Conservation (phyloP, 192 early-diverging fungal species). For the Irineochytrium annulatum region DNA sequence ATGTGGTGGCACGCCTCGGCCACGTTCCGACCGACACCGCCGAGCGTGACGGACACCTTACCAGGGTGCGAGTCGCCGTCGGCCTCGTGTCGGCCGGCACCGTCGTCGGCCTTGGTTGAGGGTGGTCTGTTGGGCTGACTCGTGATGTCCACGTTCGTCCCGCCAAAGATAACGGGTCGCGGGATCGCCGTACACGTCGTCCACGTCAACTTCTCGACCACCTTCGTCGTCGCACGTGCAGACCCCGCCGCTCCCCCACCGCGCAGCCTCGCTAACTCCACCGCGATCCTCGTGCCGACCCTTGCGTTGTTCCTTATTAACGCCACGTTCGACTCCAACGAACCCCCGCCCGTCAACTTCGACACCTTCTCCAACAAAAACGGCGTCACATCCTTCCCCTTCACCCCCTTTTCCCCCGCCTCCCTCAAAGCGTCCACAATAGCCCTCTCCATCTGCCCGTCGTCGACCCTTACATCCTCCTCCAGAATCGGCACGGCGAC, state of each 20-base stretch:
- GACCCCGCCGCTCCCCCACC: background rate
- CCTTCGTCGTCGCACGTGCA: background rate
- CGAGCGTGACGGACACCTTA: slow-evolving; percentile 55
- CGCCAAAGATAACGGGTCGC: slow-evolving; percentile 80
- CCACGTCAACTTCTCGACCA: background rate
- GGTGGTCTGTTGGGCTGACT: slow-evolving; percentile 33
- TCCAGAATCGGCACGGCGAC: slow-evolving; percentile 87
- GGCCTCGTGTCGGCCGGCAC: slow-evolving; percentile 9
- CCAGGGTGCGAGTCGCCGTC: slow-evolving; percentile 73
- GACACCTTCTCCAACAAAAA: slow-evolving; percentile 84
- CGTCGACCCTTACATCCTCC: slow-evolving; percentile 56
- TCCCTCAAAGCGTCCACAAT: slow-evolving; percentile 71
- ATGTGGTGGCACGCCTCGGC: slow-evolving; percentile 72
- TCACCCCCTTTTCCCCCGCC: slow-evolving; percentile 54
- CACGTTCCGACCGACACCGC: slow-evolving; percentile 92
- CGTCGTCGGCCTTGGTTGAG: background rate
- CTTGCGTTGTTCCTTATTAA: slow-evolving; percentile 89
- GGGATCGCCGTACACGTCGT: background rate
- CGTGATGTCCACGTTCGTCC: slow-evolving; percentile 81
- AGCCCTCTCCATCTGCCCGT: slow-evolving; percentile 56
- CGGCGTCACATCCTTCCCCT: slow-evolving; percentile 89
- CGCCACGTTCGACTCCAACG: slow-evolving; percentile 78
- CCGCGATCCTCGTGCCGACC: slow-evolving; percentile 77
- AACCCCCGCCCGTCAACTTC: slow-evolving; percentile 78
- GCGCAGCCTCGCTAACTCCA: slow-evolving; percentile 30